Evolutionary conservation across 1,139 yeast genomes (phyloP).

Genomic region (Kurtzmaniella quercitrusa): DNA sequence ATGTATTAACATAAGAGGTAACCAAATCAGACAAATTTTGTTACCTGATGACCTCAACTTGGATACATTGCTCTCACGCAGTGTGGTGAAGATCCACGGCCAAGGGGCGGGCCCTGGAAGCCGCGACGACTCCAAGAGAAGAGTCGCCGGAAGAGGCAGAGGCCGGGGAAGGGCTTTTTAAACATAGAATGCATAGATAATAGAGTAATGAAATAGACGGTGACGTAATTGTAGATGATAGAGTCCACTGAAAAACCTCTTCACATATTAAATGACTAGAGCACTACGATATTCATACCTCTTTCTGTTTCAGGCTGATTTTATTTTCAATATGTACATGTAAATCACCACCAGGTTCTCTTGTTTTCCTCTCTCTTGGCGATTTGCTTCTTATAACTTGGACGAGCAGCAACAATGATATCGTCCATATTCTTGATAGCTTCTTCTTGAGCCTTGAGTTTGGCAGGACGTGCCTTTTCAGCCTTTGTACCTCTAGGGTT

Average conservation of each 20-base stretch:
- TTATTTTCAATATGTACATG: slow-evolving; percentile 4
- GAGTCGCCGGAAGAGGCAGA: slow-evolving; percentile 14
- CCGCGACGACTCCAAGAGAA: slow-evolving; percentile 14
- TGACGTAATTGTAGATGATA: too few species aligned
- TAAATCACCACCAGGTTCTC: slow-evolving; percentile 43
- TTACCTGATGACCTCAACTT: slow-evolving; percentile 86
- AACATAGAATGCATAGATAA: background rate
- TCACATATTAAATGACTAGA: too few species aligned
- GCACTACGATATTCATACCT: too few species aligned
- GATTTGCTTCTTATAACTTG: slow-evolving; percentile 53
- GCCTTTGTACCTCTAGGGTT: slow-evolving; percentile 78
- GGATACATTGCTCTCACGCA: slow-evolving; percentile 61
- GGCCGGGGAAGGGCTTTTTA: slow-evolving; percentile 14
- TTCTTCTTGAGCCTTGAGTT: slow-evolving; percentile 56
- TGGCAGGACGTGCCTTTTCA: slow-evolving; percentile 65
- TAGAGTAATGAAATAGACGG: too few species aligned
- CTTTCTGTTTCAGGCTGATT: too few species aligned
- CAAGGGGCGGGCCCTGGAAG: slow-evolving; percentile 41
- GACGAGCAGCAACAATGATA: slow-evolving; percentile 62
- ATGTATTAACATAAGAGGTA: slow-evolving; percentile 84
- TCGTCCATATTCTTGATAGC: slow-evolving; percentile 76
- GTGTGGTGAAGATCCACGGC: slow-evolving; percentile 35
- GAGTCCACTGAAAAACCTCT: too few species aligned
- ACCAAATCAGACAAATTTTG: slow-evolving; percentile 78
- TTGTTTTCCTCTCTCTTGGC: slow-evolving; percentile 46